These are phyloP conservation scores for Colletotrichum lupini DNA, from an alignment of 2,329 filamentous ascomycete genomes.

Conservation along the genomic window DNA sequence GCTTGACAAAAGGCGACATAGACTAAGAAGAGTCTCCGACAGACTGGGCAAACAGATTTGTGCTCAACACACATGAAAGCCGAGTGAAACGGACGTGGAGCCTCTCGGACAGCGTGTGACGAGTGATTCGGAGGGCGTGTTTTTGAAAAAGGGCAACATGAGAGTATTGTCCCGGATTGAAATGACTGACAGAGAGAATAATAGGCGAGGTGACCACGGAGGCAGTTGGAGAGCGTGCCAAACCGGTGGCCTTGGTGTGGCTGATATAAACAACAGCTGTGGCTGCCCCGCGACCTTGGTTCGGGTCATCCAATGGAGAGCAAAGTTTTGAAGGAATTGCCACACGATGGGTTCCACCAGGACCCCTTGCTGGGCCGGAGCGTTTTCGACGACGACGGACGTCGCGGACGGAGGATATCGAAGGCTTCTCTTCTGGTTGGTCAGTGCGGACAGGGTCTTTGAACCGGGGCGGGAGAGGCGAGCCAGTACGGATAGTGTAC, in stretches of 20 bases:
- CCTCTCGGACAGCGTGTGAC: conserved; percentile 15
- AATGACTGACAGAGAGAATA: conserved; percentile 8
- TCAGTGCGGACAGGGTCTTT: not conserved
- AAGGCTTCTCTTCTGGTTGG: conserved; percentile 21
- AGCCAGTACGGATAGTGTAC: not conserved
- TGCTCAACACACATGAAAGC: conserved; percentile 71
- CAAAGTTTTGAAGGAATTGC: conserved; percentile 7
- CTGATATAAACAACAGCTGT: conserved; percentile 36
- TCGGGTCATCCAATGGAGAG: conserved; percentile 25
- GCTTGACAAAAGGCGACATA: conserved; percentile 67
- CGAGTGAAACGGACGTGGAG: conserved; percentile 17
- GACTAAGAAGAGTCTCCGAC: conserved; percentile 68
- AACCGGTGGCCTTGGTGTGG: conserved; percentile 31
- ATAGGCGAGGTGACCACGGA: conserved; percentile 21
- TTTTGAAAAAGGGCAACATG: conserved; percentile 32
- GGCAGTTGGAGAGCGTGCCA: conserved; percentile 5
- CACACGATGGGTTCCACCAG: conserved; percentile 29
- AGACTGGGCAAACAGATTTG: conserved; percentile 67
- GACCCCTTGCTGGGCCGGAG: conserved; percentile 28
- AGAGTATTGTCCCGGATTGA: conserved; percentile 10
- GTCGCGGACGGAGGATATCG: conserved; percentile 25
- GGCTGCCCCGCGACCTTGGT: conserved; percentile 25
- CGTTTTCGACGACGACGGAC: conserved; percentile 30
- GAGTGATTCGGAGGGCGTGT: conserved; percentile 1
- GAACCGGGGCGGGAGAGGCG: conserved; percentile 5